Percentiles rank a stretch among this genome's conserved stretches.
Evolutionary conservation across 2,329 filamentous ascomycete genomes (phyloP).

Genomic region (Aspergillus ibericus): DNA sequence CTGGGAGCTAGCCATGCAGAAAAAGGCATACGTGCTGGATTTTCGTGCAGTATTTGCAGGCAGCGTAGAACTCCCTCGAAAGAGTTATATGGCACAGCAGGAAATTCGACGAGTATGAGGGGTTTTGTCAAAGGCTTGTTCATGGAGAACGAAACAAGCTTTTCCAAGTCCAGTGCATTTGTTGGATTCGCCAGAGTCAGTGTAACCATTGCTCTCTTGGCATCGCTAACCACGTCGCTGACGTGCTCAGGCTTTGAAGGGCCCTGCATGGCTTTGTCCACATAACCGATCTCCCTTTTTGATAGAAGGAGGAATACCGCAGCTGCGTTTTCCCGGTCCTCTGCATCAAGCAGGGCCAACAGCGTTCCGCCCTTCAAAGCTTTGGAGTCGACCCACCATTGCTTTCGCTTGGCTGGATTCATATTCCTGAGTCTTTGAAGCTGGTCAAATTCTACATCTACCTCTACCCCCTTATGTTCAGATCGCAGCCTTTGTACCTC

Average conservation of each 20-base stretch:
- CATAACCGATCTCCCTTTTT: background rate
- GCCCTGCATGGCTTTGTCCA: background rate
- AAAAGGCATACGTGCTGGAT: slow-evolving; percentile 5
- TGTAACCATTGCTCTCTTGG: slow-evolving; percentile 4
- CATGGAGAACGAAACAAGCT: background rate
- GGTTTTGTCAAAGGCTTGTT: background rate
- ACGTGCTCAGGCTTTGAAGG: background rate
- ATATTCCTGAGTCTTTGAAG: background rate
- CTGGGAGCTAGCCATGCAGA: slow-evolving; percentile 3
- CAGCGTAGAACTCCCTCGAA: slow-evolving; percentile 15
- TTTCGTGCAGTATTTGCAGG: slow-evolving; percentile 5
- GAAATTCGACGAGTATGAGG: slow-evolving; percentile 15
- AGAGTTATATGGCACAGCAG: slow-evolving; percentile 11
- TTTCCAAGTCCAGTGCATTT: background rate
- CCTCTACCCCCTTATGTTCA: slow-evolving; percentile 1
- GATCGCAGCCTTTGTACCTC: background rate
- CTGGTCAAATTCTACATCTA: slow-evolving; percentile 14
- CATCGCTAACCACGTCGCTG: slow-evolving; percentile 1
- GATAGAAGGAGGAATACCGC: slow-evolving; percentile 9
- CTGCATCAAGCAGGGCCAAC: slow-evolving; percentile 9
- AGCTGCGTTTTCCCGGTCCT: background rate
- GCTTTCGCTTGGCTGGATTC: background rate
- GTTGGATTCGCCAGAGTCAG: background rate
- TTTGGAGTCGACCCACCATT: slow-evolving; percentile 5
- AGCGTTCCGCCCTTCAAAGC: slow-evolving; percentile 1